Evolutionary conservation across 345 rosid genomes (phyloP).

Genomic region (Populus ilicifolia): DNA sequence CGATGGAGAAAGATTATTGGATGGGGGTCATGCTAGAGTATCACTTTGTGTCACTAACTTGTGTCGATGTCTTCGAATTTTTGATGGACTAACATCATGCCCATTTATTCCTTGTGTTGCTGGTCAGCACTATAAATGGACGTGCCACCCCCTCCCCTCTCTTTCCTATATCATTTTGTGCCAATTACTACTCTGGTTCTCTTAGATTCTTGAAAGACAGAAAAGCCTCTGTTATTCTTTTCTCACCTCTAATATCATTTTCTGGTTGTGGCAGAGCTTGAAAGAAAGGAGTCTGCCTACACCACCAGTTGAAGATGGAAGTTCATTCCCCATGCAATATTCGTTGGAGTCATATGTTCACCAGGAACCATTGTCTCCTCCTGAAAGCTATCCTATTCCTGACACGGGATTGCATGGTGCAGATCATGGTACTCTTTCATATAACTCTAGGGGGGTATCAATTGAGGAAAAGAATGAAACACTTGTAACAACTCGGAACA

Average conservation of each 20-base stretch:
- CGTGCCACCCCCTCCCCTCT: too few relatives aligned
- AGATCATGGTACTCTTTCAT: conserved; percentile 25
- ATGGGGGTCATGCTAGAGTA: background rate
- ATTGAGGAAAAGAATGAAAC: conserved; percentile 56
- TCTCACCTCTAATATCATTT: background rate
- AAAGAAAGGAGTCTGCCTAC: conserved; percentile 35
- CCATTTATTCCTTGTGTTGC: background rate
- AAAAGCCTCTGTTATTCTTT: background rate
- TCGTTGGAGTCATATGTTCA: conserved; percentile 50
- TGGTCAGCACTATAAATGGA: background rate
- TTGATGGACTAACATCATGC: background rate
- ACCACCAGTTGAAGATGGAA: conserved; percentile 31
- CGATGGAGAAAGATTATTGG: background rate
- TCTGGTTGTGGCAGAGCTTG: conserved; percentile 40
- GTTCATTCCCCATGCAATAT: conserved; percentile 24
- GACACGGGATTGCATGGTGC: conserved; percentile 28
- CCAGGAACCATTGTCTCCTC: conserved; percentile 52
- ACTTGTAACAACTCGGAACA: conserved; percentile 59
- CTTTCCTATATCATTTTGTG: background rate
- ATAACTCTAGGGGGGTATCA: conserved; percentile 40
- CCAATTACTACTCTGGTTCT: background rate
- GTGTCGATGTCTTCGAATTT: background rate
- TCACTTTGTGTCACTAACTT: background rate
- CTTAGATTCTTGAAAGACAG: background rate
- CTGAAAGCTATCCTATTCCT: conserved; percentile 51